A percentile compares a stretch with the other conserved stretches of the same genome.
Conservation (phyloP, 257 asterid species). For the Oldenlandia corymbosa region DNA sequence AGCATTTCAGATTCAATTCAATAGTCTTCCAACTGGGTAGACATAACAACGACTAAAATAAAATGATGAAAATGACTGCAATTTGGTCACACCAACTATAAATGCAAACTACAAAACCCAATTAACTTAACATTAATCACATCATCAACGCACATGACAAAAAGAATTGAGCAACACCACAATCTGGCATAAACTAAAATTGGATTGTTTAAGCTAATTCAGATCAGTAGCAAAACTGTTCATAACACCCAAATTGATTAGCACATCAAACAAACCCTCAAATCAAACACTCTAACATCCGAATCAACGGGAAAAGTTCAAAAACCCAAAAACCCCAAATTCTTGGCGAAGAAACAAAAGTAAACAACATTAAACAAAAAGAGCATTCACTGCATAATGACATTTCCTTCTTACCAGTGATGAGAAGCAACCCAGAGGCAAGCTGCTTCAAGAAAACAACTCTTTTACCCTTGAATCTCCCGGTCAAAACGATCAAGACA, state of each 20-base stretch:
- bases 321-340: not conserved
- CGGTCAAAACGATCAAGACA: conserved; percentile 21
- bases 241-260: too few relatives aligned
- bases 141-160: not conserved
- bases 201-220: too few relatives aligned
- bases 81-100: not conserved
- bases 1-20: too few relatives aligned
- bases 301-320: too few relatives aligned
- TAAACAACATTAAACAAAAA: not conserved
- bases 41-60: too few relatives aligned
- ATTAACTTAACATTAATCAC: not conserved
- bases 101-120: not conserved
- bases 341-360: not conserved
- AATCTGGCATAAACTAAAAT: too few relatives aligned
- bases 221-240: too few relatives aligned
- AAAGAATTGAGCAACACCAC: too few relatives aligned
- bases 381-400: too few relatives aligned
- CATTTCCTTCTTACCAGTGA: conserved; percentile 19
- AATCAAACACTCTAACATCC: not conserved
- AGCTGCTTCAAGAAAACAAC: conserved; percentile 32
- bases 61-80: too few relatives aligned
- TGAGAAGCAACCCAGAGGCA: conserved; percentile 25
- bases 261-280: too few relatives aligned
- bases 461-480: conserved; percentile 29
- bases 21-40: too few relatives aligned